Percentiles rank a stretch among this genome's conserved stretches.
Evolutionary conservation across 2,329 filamentous ascomycete genomes (phyloP).

Genomic region (Rosellinia necatrix): DNA sequence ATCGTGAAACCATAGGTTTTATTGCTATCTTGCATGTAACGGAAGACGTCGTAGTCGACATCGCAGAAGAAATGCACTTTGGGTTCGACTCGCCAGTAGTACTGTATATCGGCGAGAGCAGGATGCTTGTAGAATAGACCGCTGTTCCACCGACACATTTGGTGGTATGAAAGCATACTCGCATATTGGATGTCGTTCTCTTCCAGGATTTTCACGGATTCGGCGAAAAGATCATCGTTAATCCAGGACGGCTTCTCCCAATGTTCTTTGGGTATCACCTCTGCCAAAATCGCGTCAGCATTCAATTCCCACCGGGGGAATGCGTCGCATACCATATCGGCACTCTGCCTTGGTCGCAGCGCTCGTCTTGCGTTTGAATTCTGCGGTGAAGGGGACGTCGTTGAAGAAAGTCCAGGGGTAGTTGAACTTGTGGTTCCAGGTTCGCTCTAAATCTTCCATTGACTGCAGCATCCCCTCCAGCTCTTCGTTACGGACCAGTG

Average conservation of each 20-base stretch:
- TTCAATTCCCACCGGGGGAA: background rate
- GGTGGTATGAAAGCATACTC: conserved; percentile 86
- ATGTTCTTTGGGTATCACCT: conserved; percentile 90
- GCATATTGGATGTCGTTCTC: conserved; percentile 91
- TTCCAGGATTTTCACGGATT: conserved; percentile 81
- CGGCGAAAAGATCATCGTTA: conserved; percentile 80
- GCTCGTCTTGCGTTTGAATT: conserved; percentile 84
- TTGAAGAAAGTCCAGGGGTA: conserved; percentile 99
- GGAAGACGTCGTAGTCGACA: conserved; percentile 97
- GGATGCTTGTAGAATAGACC: conserved; percentile 98
- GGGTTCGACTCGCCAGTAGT: conserved; percentile 98
- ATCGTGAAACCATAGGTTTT: conserved; percentile 99
- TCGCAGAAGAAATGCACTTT: conserved; percentile 99
- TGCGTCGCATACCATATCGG: conserved; percentile 68
- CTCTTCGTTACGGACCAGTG: conserved; percentile 91
- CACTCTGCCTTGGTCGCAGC: conserved; percentile 87
- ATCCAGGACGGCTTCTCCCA: conserved; percentile 95
- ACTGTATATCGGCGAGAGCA: conserved; percentile 78
- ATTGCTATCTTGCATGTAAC: conserved; percentile 97
- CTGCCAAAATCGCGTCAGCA: conserved; percentile 53
- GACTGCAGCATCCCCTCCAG: conserved; percentile 80
- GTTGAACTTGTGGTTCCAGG: conserved; percentile 99
- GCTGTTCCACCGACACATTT: conserved; percentile 99
- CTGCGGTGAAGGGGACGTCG: conserved; percentile 87
- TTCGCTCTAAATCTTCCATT: conserved; percentile 89